These are phyloP conservation scores for Secale cereale DNA, from an alignment of 176 grass and related monocot genomes.

Conservation along the genomic window DNA sequence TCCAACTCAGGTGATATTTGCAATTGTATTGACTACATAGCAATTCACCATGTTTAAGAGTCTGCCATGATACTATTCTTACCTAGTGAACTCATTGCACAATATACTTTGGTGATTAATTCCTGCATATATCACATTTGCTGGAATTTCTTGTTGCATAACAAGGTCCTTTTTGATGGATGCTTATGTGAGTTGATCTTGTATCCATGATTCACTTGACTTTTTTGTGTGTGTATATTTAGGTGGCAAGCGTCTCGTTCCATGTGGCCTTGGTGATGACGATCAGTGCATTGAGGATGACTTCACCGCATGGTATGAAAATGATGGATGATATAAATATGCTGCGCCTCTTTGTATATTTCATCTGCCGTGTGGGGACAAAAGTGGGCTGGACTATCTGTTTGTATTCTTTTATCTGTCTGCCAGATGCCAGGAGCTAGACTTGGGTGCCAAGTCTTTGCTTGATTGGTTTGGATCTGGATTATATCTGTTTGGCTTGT, in stretches of 20 bases:
- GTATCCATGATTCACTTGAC: background rate
- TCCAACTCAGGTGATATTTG: background rate
- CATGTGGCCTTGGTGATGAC: slow-evolving; percentile 91
- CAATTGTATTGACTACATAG: background rate
- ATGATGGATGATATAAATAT: slow-evolving; percentile 1
- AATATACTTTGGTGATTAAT: background rate
- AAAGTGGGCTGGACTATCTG: background rate
- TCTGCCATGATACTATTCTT: background rate
- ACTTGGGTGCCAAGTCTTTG: background rate
- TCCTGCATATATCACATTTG: background rate
- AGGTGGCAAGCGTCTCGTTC: slow-evolving; percentile 84
- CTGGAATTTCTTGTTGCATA: background rate
- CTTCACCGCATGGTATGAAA: slow-evolving; percentile 77
- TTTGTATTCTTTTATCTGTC: slow-evolving; percentile 4
- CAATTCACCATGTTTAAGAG: background rate
- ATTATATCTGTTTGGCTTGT: slow-evolving; percentile 1
- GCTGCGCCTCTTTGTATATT: background rate
- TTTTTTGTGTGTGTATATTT: slow-evolving; percentile 15
- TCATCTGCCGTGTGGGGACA: background rate
- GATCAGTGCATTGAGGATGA: slow-evolving; percentile 99
- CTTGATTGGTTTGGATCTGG: background rate
- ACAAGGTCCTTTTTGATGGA: background rate
- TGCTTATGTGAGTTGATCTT: slow-evolving; percentile 6
- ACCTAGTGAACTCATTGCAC: background rate
- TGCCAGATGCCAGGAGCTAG: background rate